phyloP scores from a whole-genome alignment of 208 protist species.

The Trypanosoma boissoni region DNA sequence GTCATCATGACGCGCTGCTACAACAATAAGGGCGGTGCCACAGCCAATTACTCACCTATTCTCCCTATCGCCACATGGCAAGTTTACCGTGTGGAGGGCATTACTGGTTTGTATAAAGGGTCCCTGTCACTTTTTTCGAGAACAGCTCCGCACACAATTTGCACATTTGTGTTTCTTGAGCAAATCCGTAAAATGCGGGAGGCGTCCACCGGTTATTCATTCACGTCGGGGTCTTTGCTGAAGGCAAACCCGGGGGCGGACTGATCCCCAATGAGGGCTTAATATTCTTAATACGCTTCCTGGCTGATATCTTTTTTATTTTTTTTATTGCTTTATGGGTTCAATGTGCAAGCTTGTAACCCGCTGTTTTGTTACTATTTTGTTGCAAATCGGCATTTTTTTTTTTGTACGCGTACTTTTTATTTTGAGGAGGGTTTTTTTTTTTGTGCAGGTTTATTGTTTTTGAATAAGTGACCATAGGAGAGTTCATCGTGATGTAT shows the following conservation, averaged over 20 bases:
- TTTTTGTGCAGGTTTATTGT: too few relatives aligned
- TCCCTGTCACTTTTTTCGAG: conserved; percentile 47
- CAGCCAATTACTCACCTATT: conserved; percentile 31
- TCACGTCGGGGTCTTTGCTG: conserved; percentile 48
- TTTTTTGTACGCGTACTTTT: too few relatives aligned
- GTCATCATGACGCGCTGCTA: conserved; percentile 70
- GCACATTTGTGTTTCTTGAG: conserved; percentile 61
- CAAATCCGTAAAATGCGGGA: conserved; percentile 46
- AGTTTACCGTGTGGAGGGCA: conserved; percentile 58
- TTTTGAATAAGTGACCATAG: too few relatives aligned
- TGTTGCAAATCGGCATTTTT: too few relatives aligned
- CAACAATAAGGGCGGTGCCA: conserved; percentile 28
- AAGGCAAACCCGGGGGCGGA: not conserved
- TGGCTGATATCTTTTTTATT: too few relatives aligned
- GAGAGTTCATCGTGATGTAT: too few relatives aligned
- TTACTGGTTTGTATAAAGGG: conserved; percentile 72
- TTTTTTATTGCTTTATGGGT: too few relatives aligned
- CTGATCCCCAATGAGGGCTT: too few relatives aligned
- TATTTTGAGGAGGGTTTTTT: too few relatives aligned
- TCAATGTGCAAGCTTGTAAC: too few relatives aligned
- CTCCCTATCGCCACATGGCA: conserved; percentile 25
- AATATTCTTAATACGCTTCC: too few relatives aligned
- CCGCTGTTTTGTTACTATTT: too few relatives aligned
- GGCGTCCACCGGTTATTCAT: conserved; percentile 37
- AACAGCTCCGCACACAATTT: conserved; percentile 58